Percentiles rank a stretch among this genome's conserved stretches.
Conservation (phyloP, 805 yeast genomes). For the Blastobotrys americana region DNA sequence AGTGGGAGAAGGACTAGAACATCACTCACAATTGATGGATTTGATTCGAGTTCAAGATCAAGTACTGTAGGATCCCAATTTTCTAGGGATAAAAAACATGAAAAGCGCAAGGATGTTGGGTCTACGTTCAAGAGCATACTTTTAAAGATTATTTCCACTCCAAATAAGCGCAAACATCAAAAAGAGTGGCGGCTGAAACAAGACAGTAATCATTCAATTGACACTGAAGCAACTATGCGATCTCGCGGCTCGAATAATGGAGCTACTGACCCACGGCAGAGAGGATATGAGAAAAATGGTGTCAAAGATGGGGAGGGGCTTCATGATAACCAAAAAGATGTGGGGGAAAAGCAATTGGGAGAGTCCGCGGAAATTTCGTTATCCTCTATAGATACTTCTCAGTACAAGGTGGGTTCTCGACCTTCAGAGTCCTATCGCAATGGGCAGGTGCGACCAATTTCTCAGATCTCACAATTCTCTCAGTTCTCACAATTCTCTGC, state of each 20-base stretch:
- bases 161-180: constrained; percentile 3
- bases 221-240: not conserved
- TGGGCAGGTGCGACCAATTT: constrained; percentile 38
- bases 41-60: not conserved
- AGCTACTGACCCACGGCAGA: too few relatives aligned
- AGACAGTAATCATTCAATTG: not conserved
- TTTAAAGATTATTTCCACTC: constrained; percentile 11
- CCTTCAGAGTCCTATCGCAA: not conserved
- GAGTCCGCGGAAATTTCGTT: too few relatives aligned
- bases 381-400: too few relatives aligned
- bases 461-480: constrained; percentile 46
- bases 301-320: too few relatives aligned
- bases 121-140: constrained; percentile 12
- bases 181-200: not conserved
- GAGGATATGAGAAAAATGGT: too few relatives aligned
- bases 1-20: too few relatives aligned
- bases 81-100: not conserved
- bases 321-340: too few relatives aligned
- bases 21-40: not conserved
- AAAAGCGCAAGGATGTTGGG: constrained; percentile 7
- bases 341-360: too few relatives aligned
- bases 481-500: constrained; percentile 44
- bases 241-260: too few relatives aligned
- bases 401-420: not conserved
- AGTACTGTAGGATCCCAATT: not conserved